These are phyloP conservation scores for Diaporthe citrichinensis DNA, from an alignment of 2,329 filamentous ascomycete genomes.

Conservation along the genomic window DNA sequence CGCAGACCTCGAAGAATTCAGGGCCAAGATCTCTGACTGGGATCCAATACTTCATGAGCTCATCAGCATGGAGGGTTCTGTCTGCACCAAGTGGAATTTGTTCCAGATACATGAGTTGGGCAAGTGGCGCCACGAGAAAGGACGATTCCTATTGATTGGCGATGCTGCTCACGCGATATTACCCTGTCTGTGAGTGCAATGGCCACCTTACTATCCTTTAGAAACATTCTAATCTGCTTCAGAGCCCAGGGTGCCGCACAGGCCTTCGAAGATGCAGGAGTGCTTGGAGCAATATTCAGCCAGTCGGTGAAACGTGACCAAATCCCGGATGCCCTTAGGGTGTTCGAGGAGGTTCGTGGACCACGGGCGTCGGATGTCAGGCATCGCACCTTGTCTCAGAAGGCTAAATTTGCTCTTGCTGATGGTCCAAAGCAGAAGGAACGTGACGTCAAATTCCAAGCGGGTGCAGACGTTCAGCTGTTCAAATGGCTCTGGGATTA, in stretches of 20 bases:
- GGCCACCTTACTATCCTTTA: too few species aligned
- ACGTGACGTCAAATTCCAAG: not conserved
- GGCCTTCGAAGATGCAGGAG: constrained; percentile 4
- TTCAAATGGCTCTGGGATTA: constrained; percentile 6
- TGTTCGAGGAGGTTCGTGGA: constrained; percentile 8
- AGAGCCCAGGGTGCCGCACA: constrained; percentile 11
- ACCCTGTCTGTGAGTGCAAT: not conserved
- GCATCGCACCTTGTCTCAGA: not conserved
- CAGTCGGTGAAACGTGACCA: not conserved
- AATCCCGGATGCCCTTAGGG: not conserved
- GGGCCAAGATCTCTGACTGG: not conserved
- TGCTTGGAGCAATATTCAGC: not conserved
- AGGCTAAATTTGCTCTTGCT: not conserved
- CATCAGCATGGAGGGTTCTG: not conserved
- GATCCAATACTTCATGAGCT: not conserved
- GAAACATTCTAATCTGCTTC: too few species aligned
- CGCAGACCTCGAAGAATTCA: not conserved
- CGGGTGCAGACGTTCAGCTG: not conserved
- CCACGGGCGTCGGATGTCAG: not conserved
- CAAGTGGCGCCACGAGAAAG: not conserved
- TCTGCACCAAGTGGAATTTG: constrained; percentile 2
- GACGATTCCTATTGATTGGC: not conserved
- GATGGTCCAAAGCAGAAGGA: not conserved
- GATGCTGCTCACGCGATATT: constrained; percentile 9
- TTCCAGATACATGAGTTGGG: not conserved